These are phyloP conservation scores for Didymella pinodella DNA, from an alignment of 2,329 filamentous ascomycete species.

Conservation along the genomic window DNA sequence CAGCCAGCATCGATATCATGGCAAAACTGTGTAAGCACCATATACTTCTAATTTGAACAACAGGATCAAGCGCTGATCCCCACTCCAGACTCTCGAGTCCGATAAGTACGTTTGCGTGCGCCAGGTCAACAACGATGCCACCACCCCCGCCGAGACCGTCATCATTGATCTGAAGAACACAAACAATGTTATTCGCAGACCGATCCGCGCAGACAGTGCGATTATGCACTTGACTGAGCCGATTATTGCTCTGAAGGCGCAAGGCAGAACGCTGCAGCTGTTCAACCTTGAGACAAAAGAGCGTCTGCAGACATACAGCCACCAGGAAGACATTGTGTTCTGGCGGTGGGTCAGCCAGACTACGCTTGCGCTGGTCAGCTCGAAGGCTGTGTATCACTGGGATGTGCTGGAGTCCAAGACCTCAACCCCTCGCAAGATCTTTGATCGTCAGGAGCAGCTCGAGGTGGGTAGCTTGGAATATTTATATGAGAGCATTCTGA, in stretches of 20 bases:
- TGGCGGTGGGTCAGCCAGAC: constrained; percentile 99
- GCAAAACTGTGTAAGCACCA: constrained; percentile 78
- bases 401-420: constrained; percentile 89
- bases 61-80: constrained; percentile 31
- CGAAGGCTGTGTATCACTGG: constrained; percentile 94
- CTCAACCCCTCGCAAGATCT: constrained; percentile 81
- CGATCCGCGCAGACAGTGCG: constrained; percentile 98
- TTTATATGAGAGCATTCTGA: constrained; percentile 9
- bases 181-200: constrained; percentile 92
- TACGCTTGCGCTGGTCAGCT: constrained; percentile 88
- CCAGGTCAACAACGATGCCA: constrained; percentile 82
- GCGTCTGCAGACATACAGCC: constrained; percentile 95
- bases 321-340: constrained; percentile 97
- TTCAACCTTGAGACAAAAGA: constrained; percentile 93
- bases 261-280: constrained; percentile 93
- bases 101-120: constrained; percentile 96
- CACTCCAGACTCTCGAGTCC: constrained; percentile 87
- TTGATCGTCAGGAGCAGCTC: constrained; percentile 92
- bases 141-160: constrained; percentile 88
- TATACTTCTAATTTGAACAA: neutral
- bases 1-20: constrained; percentile 79
- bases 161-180: constrained; percentile 98
- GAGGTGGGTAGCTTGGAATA: constrained; percentile 63
- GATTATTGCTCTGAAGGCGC: constrained; percentile 95
- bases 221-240: constrained; percentile 99